Evolutionary conservation across 2,329 filamentous ascomycete species (phyloP).

Genomic region (Sporothrix curviconia): DNA sequence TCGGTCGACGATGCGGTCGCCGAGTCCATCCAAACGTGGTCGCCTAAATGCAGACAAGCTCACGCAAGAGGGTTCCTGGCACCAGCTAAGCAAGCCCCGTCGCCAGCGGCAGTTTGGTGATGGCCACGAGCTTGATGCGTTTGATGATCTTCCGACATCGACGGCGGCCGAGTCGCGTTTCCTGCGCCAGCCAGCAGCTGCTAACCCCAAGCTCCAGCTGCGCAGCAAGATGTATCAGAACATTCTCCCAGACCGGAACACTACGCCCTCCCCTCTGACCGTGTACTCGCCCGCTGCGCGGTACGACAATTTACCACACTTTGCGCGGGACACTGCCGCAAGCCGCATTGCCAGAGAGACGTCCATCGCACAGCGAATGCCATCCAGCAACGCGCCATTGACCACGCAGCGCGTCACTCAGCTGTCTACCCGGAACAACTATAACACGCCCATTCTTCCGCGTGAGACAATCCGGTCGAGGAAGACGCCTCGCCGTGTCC

Average conservation of each 20-base stretch:
- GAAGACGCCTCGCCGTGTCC: constrained; percentile 48
- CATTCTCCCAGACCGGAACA: constrained; percentile 46
- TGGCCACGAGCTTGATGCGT: constrained; percentile 83
- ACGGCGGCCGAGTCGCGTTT: constrained; percentile 73
- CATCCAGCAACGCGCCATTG: constrained; percentile 47
- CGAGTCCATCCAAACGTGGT: constrained; percentile 47
- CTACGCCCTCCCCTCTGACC: constrained; percentile 46
- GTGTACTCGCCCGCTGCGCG: constrained; percentile 53
- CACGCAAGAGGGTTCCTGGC: constrained; percentile 45
- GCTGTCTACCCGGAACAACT: constrained; percentile 43
- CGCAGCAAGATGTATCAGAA: constrained; percentile 53
- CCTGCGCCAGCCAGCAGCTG: constrained; percentile 68
- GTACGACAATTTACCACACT: constrained; percentile 50
- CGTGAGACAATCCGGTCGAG: constrained; percentile 41
- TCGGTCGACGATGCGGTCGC: constrained; percentile 52
- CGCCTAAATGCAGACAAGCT: constrained; percentile 33
- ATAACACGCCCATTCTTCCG: constrained; percentile 32
- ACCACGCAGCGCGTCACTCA: constrained; percentile 50
- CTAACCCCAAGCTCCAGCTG: constrained; percentile 57
- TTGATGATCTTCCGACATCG: constrained; percentile 92
- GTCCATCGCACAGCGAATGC: constrained; percentile 52
- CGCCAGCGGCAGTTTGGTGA: constrained; percentile 75
- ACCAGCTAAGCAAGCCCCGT: constrained; percentile 67
- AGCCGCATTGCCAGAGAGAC: constrained; percentile 60
- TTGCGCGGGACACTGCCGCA: constrained; percentile 59